Percentiles rank a stretch among this genome's conserved stretches.
Evolutionary conservation across 83 land plant genomes (phyloP).

Genomic region (Isoetes engelmannii): DNA sequence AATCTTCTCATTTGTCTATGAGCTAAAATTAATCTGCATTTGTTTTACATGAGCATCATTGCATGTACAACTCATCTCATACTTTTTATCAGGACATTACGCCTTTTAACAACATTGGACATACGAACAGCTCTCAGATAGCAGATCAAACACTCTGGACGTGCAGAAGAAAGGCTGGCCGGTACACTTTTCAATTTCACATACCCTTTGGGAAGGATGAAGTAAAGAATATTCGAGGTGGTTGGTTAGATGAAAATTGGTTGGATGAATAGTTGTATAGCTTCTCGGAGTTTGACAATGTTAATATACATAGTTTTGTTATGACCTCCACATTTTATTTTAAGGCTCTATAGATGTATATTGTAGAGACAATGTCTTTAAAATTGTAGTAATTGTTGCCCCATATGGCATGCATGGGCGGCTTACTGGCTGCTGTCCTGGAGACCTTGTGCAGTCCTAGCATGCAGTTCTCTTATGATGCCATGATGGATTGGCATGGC

Average conservation of each 20-base stretch:
- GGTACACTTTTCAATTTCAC: slow-evolving; percentile 31
- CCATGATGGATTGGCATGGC: too few relatives aligned
- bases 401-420: slow-evolving; percentile 87
- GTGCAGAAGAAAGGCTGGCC: slow-evolving; percentile 35
- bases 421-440: slow-evolving; percentile 79
- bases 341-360: background rate
- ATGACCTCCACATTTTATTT: background rate
- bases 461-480: slow-evolving; percentile 3
- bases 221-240: background rate
- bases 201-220: background rate
- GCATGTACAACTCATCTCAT: slow-evolving; percentile 1
- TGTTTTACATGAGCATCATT: background rate
- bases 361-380: slow-evolving; percentile 1
- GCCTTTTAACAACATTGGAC: slow-evolving; percentile 51
- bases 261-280: background rate
- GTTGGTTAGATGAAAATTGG: background rate
- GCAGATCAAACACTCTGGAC: slow-evolving; percentile 22
- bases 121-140: slow-evolving; percentile 48
- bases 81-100: slow-evolving; percentile 51
- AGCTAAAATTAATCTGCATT: background rate
- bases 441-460: slow-evolving; percentile 75
- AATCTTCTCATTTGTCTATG: slow-evolving; percentile 6
- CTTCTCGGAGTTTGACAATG: background rate
- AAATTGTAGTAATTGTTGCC: slow-evolving; percentile 66
- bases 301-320: background rate